Evolutionary conservation across 352 stramenopile species (phyloP).

Genomic region (Globisporangium cylindrosporum): DNA sequence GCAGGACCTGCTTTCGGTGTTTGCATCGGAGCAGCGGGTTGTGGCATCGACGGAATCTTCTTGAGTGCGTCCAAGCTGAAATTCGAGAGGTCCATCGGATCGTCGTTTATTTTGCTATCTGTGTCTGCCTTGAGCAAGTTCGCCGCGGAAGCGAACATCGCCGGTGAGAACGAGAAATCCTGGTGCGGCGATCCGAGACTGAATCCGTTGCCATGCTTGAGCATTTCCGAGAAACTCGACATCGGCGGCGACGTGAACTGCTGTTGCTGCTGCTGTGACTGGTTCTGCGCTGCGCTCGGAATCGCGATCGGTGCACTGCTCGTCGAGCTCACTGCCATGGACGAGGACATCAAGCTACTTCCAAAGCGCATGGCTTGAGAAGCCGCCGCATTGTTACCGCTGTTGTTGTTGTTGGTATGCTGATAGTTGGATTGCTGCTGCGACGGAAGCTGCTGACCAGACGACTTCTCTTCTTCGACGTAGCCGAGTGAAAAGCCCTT

Average conservation of each 20-base stretch:
- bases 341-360: background rate
- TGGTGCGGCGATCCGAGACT: constrained; percentile 28
- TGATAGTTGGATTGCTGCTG: background rate
- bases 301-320: constrained; percentile 12
- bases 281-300: constrained; percentile 11
- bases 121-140: constrained; percentile 12
- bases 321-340: background rate
- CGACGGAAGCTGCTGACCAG: background rate
- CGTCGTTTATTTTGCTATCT: constrained; percentile 14
- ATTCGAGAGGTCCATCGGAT: constrained; percentile 33
- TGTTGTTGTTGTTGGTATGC: background rate
- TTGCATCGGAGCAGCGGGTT: constrained; percentile 7
- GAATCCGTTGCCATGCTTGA: constrained; percentile 31
- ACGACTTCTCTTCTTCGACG: constrained; percentile 38
- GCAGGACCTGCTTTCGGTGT: background rate
- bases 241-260: constrained; percentile 41
- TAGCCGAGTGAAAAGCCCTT: constrained; percentile 74
- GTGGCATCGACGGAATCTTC: constrained; percentile 12
- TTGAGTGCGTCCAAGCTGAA: constrained; percentile 41
- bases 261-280: constrained; percentile 18
- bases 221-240: constrained; percentile 42
- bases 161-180: constrained; percentile 30
- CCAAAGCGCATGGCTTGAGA: constrained; percentile 6
- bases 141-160: constrained; percentile 22
- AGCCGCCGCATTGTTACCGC: background rate